Percentiles rank a stretch among this genome's conserved stretches.
These are phyloP conservation scores for Penicillium samsonianum DNA, from an alignment of 495 filamentous ascomycete species.

Conservation along the genomic window DNA sequence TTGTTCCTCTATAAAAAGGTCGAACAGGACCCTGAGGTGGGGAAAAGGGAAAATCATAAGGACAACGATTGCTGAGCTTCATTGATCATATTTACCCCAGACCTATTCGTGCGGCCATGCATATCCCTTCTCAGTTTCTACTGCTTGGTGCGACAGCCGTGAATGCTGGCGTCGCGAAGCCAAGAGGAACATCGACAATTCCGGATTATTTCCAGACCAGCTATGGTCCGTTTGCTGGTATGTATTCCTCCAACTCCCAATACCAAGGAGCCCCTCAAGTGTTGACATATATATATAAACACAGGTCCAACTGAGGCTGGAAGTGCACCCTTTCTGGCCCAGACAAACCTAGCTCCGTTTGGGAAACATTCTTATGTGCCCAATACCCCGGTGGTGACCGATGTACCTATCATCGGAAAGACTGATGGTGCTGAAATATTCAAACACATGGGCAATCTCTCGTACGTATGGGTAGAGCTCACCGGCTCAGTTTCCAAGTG, in stretches of 20 bases:
- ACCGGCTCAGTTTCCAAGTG: background rate
- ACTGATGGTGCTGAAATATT: constrained; percentile 53
- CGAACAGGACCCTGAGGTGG: background rate
- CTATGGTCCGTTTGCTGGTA: constrained; percentile 8
- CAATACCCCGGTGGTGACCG: constrained; percentile 59
- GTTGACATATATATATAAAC: constrained; percentile 19
- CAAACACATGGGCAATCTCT: constrained; percentile 53
- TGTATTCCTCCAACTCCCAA: background rate
- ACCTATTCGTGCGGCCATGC: background rate
- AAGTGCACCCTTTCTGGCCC: constrained; percentile 54
- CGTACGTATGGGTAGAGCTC: constrained; percentile 13
- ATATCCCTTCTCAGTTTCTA: background rate
- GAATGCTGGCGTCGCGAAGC: background rate
- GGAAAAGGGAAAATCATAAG: background rate
- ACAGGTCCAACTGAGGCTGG: constrained; percentile 61
- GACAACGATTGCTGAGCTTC: background rate
- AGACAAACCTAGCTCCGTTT: constrained; percentile 56
- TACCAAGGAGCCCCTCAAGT: background rate
- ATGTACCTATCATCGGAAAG: constrained; percentile 53
- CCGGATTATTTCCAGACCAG: constrained; percentile 60
- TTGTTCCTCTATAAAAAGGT: background rate
- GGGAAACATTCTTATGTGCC: constrained; percentile 50
- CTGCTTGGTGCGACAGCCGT: background rate
- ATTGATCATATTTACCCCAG: background rate
- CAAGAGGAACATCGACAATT: constrained; percentile 21